Evolutionary conservation across 2,329 filamentous ascomycete genomes (phyloP), one percentile per base, ranked within the genome.

Genomic region (Fusarium guadeloupense): DNA sequence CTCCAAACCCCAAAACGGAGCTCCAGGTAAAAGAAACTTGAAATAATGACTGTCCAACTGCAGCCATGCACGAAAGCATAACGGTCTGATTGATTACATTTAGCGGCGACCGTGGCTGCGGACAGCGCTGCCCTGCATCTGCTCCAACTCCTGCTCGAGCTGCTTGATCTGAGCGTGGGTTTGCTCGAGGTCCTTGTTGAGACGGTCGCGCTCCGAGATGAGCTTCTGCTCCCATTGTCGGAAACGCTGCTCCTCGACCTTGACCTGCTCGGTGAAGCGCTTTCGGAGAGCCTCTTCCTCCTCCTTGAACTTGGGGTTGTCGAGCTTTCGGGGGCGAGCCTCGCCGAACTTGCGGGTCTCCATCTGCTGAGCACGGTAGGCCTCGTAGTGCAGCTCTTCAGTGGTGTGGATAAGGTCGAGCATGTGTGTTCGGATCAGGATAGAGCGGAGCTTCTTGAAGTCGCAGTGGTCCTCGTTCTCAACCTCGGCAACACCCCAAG

Each of bases 241-340:
- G 89, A 99, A 99, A 68, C 95, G 89, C 83, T 97, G 93, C 83
- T 99, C 95, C 84, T 99, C 96, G 74, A 99, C 91, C 91, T 99
- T 99, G 84, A 99, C 95, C 80, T 99, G 95, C 83, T 99, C 95
- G 70, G 95, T 99, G 82, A 99, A 99, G 71, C 96, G 89, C 89
- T 99, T 99, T 81, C 95, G 89, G 67, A 99, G 88, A 62, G 92
- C 91, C 85, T 99, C 95, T 77, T 99, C 95, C 81, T 99, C 95
- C 79, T 99, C 95, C 88, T 99, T 99, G 87, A 98, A 99, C 85
- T 99, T 99, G 81, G 95, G 95, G 85, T 99, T 99, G 83, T 99
- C 95, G 72, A 99, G 85, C 87, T 99, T 99, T 80, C 94, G 87
- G 70, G 95, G 95, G 69, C 94, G 89, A 57, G 93, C 94, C 83